phyloP scores from a whole-genome alignment of 2,329 filamentous ascomycete genomes.

The Thelonectria discophora region DNA sequence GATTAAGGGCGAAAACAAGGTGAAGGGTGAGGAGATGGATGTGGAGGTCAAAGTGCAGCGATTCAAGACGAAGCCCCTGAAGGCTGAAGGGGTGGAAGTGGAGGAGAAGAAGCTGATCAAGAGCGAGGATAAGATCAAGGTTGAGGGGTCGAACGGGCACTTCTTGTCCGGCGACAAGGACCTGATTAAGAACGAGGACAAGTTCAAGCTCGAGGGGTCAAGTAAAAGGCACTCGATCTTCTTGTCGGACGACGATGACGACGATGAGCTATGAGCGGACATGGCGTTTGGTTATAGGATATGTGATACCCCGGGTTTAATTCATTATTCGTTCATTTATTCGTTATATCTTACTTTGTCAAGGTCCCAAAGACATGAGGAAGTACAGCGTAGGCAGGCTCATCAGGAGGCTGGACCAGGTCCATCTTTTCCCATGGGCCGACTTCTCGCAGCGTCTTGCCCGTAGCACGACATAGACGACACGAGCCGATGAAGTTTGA shows the following conservation, averaged over 20 bases:
- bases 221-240: conserved; percentile 48
- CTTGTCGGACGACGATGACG: conserved; percentile 50
- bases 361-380: conserved; percentile 63
- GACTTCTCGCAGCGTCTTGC: conserved; percentile 55
- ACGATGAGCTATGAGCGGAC: conserved; percentile 48
- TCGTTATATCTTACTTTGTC: conserved; percentile 54
- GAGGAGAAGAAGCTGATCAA: conserved; percentile 33
- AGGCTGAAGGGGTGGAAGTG: conserved; percentile 3
- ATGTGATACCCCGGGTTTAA: conserved; percentile 37
- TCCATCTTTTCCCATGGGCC: conserved; percentile 62
- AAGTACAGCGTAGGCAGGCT: conserved; percentile 54
- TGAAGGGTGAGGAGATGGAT: conserved; percentile 19
- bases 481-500: conserved; percentile 62
- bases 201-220: conserved; percentile 32
- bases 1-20: conserved; percentile 23
- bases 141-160: conserved; percentile 39
- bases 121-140: conserved; percentile 27
- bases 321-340: not conserved
- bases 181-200: conserved; percentile 32
- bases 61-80: conserved; percentile 28
- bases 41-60: conserved; percentile 23
- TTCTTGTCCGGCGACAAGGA: conserved; percentile 48
- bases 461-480: conserved; percentile 59
- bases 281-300: conserved; percentile 9
- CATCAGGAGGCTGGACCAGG: conserved; percentile 51